Evolutionary conservation across 2,329 filamentous ascomycete genomes (phyloP), one percentile per base, ranked within the genome.

Genomic region (Aspergillus texensis): DNA sequence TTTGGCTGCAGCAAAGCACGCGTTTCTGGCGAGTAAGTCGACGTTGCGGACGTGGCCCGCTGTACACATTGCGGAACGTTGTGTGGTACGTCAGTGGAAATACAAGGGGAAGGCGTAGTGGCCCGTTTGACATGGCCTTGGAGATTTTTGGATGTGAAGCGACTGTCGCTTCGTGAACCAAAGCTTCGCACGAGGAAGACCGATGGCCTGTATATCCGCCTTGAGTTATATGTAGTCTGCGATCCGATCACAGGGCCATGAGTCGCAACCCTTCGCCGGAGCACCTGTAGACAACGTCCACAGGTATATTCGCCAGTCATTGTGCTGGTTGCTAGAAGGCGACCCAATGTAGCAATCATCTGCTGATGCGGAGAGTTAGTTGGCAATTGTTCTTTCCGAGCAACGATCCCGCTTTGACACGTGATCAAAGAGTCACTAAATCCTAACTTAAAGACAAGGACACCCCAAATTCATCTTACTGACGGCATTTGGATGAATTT

Each of bases 1-100:
- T 96, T 88, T 57, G 88, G 85, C 67, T 83, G 83, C 30, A 96
- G 84, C 55, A 87, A 77, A 6, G 77, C 68, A 74, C 73, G 72
- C 39, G 70, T 60, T 60, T 76, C 71, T 60, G 69, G 62, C 19
- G 70, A 65, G 24, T 67, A 56, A 19, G 64, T 66, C 11, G 70
- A 64, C 0, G 74, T 73, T 34, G 74, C 70, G 19, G 72, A 70
- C 19, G 61, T 58, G 26, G 74, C 70, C 43, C 70, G 71, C 61
- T 74, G 73, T 11, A 71, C 58, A 26, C 69, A 41, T n/a, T 70
- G 57, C n/a, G 66, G 59, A 36, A 72, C 36, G 52, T 48, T 67
- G 65, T 53, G 67, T 28, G 28, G 58, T 52, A 26, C 46, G 58
- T 28, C 39, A 64, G 56, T 36, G 60, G 32, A 39, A 36, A 21